Conservation (phyloP, 225 moss, liverwort and hornwort species). For the Pseudisothecium myosuroides region DNA sequence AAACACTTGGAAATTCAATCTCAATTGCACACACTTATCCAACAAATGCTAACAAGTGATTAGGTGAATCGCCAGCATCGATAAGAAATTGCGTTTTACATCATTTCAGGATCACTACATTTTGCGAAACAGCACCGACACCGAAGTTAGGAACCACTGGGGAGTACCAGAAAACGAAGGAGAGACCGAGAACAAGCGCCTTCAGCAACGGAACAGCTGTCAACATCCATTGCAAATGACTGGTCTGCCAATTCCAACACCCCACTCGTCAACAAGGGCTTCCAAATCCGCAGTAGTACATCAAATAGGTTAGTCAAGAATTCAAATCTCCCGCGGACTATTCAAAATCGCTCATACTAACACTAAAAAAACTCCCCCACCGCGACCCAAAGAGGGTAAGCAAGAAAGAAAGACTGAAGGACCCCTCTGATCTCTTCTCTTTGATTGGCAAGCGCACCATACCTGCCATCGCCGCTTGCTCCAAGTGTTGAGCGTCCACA, state of each 20-base stretch:
- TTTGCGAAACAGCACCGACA: neutral
- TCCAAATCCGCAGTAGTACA: neutral
- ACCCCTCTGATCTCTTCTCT: neutral
- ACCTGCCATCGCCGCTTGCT: conserved; percentile 91
- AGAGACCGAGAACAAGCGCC: conserved; percentile 76
- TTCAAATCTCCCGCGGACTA: neutral
- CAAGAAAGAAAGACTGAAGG: neutral
- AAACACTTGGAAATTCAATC: neutral
- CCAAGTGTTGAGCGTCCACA: conserved; percentile 85
- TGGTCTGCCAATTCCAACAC: conserved; percentile 42
- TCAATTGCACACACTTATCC: neutral
- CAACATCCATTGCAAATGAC: conserved; percentile 82
- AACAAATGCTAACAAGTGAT: neutral
- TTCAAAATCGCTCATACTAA: neutral
- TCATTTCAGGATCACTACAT: neutral
- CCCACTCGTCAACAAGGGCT: neutral
- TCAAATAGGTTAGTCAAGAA: neutral
- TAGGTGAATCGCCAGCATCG: neutral
- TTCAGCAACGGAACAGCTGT: conserved; percentile 74
- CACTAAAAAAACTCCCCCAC: neutral
- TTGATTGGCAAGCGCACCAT: neutral
- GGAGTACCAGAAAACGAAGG: conserved; percentile 75
- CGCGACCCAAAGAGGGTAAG: neutral
- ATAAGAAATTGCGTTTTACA: neutral
- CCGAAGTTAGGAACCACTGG: neutral